These are phyloP conservation scores for Sugiyamaella valdiviana DNA, from an alignment of 805 yeast species.

Conservation along the genomic window DNA sequence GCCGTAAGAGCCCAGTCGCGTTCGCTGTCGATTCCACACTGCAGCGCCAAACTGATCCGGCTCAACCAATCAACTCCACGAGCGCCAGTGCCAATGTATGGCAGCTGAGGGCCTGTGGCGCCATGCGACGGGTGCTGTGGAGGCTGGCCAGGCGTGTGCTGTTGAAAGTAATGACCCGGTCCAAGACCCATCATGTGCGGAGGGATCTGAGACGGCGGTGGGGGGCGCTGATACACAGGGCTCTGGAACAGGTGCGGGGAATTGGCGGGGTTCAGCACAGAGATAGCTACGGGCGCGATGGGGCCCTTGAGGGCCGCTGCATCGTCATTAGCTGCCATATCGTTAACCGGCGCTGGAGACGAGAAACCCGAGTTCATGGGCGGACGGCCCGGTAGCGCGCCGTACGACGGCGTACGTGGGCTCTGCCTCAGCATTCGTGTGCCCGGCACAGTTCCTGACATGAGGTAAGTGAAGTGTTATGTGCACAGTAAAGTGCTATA, in stretches of 20 bases:
- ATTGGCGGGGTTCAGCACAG: slow-evolving; percentile 32
- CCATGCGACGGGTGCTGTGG: neutral
- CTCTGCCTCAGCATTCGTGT: too few species aligned
- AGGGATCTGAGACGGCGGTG: slow-evolving; percentile 7
- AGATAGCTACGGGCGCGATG: slow-evolving; percentile 22
- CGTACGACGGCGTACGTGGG: too few species aligned
- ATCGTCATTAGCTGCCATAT: neutral
- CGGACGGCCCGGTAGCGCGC: too few species aligned
- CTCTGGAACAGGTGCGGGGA: slow-evolving; percentile 28
- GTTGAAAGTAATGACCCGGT: neutral
- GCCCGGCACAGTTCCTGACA: too few species aligned
- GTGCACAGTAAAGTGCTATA: too few species aligned
- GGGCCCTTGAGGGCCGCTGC: neutral
- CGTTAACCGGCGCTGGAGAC: neutral
- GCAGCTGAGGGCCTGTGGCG: neutral
- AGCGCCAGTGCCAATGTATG: slow-evolving; percentile 30
- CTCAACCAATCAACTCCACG: slow-evolving; percentile 59
- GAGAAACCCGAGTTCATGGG: neutral
- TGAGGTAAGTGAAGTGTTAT: too few species aligned
- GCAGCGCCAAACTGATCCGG: slow-evolving; percentile 65
- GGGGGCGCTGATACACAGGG: slow-evolving; percentile 18
- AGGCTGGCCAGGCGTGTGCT: neutral
- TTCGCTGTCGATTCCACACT: slow-evolving; percentile 58
- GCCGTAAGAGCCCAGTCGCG: slow-evolving; percentile 65
- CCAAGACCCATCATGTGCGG: neutral